Percentiles rank a stretch among this genome's conserved stretches.
phyloP scores from a whole-genome alignment of 208 protist genomes.

The Leishmania mexicana region DNA sequence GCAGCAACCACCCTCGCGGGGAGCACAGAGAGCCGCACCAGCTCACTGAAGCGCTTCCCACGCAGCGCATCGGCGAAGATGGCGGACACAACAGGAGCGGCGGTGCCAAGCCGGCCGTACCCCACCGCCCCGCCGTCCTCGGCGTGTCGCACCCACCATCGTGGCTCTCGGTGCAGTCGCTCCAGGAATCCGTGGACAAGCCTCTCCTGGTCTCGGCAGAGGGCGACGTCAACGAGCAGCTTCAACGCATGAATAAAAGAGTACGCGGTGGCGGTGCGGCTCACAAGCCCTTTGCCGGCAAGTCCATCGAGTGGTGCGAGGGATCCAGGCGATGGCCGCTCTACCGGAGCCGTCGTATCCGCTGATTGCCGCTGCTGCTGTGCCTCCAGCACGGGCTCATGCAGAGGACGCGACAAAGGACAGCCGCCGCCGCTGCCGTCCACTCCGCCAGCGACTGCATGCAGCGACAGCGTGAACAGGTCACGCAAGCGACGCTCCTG shows the following conservation, averaged over 20 bases:
- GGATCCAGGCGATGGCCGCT: not conserved
- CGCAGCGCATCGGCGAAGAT: slow-evolving; percentile 63
- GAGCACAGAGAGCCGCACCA: slow-evolving; percentile 61
- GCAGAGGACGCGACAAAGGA: not conserved
- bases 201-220: slow-evolving; percentile 77
- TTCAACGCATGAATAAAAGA: slow-evolving; percentile 50
- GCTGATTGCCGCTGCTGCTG: not conserved
- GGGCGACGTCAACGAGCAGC: slow-evolving; percentile 76
- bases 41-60: slow-evolving; percentile 53
- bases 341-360: not conserved
- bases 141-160: slow-evolving; percentile 63
- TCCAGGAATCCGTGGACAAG: slow-evolving; percentile 74
- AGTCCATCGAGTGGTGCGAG: not conserved
- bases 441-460: not conserved
- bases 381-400: not conserved
- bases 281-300: not conserved
- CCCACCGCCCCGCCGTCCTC: slow-evolving; percentile 16
- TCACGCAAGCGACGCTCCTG: slow-evolving; percentile 57
- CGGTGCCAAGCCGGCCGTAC: slow-evolving; percentile 41
- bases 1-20: slow-evolving; percentile 22
- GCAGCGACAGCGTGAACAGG: slow-evolving; percentile 33
- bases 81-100: slow-evolving; percentile 36
- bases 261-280: slow-evolving; percentile 7
- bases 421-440: not conserved
- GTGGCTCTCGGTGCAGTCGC: slow-evolving; percentile 55